Conservation (phyloP, 176 grass and related monocot genomes). For the Aechmea fasciata region DNA sequence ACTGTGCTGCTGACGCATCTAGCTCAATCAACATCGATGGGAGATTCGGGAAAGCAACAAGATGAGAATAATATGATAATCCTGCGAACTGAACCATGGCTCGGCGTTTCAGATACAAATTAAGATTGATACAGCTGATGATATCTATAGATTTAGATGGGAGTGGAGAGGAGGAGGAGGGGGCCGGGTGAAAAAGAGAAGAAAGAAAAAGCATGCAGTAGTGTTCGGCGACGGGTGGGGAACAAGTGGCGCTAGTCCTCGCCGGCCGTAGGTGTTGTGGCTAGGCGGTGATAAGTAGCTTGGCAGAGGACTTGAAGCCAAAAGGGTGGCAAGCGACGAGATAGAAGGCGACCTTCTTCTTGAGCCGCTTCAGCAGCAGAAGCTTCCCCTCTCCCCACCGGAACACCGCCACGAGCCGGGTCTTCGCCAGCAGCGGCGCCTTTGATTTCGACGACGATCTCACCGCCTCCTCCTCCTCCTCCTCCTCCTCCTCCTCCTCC, state of each 20-base stretch:
- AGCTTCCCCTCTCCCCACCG: conserved; percentile 60
- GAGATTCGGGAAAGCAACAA: no score
- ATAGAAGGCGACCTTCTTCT: conserved; percentile 51
- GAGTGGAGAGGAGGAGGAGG: not conserved
- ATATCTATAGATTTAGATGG: not conserved
- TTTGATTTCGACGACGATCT: not conserved
- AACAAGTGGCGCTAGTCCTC: not conserved
- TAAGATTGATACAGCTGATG: not conserved
- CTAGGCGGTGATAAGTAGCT: not conserved
- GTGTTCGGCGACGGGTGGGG: not conserved
- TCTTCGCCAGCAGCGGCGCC: not conserved
- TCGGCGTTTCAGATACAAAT: not conserved
- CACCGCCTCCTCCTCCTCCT: conserved; percentile 29
- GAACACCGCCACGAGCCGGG: not conserved
- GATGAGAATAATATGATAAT: no score
- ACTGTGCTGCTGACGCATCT: no score
- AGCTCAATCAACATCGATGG: no score
- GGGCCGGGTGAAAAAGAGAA: not conserved
- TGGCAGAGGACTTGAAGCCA: conserved; percentile 9
- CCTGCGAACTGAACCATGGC: no score
- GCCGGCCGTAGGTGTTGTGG: not conserved
- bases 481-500: conserved; percentile 21
- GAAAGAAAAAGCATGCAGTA: not conserved
- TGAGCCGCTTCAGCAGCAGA: conserved; percentile 43
- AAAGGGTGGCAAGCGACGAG: conserved; percentile 47